Evolutionary conservation across 306 rosid species (phyloP), one percentile per base, ranked within the genome.

Genomic region (Biancaea sappan): DNA sequence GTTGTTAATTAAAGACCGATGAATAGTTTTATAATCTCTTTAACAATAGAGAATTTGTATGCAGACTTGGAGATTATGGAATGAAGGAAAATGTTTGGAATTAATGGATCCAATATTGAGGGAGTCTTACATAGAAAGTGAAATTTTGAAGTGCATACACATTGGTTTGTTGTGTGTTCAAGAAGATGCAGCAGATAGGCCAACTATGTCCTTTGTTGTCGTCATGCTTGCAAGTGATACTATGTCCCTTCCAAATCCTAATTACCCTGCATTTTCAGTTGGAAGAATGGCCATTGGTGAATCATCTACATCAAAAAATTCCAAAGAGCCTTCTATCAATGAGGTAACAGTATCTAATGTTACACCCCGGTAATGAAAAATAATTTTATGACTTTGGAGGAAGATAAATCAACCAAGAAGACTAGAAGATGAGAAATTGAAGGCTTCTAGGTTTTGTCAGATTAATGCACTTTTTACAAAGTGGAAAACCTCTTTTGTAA

Each of bases 61-160:
- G 73, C 75, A 86, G 90, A 71, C 87, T 37, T 85, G 87, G 92
- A 75, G 9, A 56, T 61, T 61, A 0, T 88, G 92, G 92, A 73
- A 66, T 32, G 82, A 71, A 41, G 86, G 83, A 38, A 81, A 62
- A 60, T 52, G 68, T 48, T 18, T 67, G 71, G 81, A 81, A 66
- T 51, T 85, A 54, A 57, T 88, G 29, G 90, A 85, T 52, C 84
- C 87, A 12, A 5, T 22, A 25, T 58, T 85, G 69, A 60, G 6
- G 66, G 62, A 79, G 1, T 4, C 75, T 0, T 57, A 24, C 67
- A 37, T 9, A 6, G 43, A 5, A 0, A 62, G 9, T 13, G 85
- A 85, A 62, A 79, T 79, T 18, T 6, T 40, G 31, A 81, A 56
- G 34, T 81, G 88, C 69, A 77, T 85, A 52, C 82, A 83, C 2